A percentile compares a stretch with the other conserved stretches of the same genome.
Conservation (phyloP, 2,329 filamentous ascomycete species). For the Erysiphe neolycopersici region DNA sequence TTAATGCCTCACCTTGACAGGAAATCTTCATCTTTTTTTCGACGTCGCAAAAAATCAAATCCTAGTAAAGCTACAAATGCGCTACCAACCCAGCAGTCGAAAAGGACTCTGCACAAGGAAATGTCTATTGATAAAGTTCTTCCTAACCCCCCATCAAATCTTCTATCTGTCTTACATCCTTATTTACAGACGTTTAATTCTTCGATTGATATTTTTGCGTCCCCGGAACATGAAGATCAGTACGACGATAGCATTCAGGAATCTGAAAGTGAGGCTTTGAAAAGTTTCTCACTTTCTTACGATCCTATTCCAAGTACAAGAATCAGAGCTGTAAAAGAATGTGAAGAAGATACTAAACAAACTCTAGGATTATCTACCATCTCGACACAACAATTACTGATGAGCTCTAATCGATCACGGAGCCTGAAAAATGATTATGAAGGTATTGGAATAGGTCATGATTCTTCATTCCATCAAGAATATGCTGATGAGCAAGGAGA, state of each 20-base stretch:
- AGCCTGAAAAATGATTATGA: slow-evolving; percentile 1
- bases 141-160: slow-evolving; percentile 45
- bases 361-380: slow-evolving; percentile 2
- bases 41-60: slow-evolving; percentile 73
- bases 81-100: slow-evolving; percentile 12
- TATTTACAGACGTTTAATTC: slow-evolving; percentile 25
- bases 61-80: slow-evolving; percentile 35
- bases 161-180: slow-evolving; percentile 68
- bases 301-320: slow-evolving; percentile 43
- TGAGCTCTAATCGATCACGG: too few species aligned
- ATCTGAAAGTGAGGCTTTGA: slow-evolving; percentile 10
- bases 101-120: slow-evolving; percentile 1
- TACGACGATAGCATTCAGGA: slow-evolving; percentile 7
- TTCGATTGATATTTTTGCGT: slow-evolving; percentile 5
- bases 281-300: slow-evolving; percentile 51
- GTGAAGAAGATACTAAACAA: slow-evolving; percentile 13
- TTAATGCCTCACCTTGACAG: slow-evolving; percentile 34
- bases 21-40: slow-evolving; percentile 85
- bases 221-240: slow-evolving; percentile 5
- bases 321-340: slow-evolving; percentile 34
- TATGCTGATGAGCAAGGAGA: slow-evolving; percentile 24
- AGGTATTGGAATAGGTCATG: slow-evolving; percentile 10
- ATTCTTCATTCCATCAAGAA: slow-evolving; percentile 24
- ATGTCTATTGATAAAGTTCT: slow-evolving; percentile 5
- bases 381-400: slow-evolving; percentile 2